Evolutionary conservation across 2,329 filamentous ascomycete species (phyloP).

Genomic region (Penicillium sclerotigenum): DNA sequence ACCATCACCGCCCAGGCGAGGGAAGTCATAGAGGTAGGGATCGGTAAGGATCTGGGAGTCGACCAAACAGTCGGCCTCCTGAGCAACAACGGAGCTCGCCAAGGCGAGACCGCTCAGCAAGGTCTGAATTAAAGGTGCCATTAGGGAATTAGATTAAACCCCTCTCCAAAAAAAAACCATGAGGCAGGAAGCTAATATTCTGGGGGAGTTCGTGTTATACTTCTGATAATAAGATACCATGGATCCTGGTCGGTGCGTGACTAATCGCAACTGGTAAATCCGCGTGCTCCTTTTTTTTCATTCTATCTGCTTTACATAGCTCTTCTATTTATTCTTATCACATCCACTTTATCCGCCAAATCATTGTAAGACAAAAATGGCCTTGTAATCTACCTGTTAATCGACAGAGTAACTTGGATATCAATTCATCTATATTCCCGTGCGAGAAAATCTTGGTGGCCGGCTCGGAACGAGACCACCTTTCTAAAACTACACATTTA

Average conservation of each 20-base stretch:
- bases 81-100: conserved; percentile 18
- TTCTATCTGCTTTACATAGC: background rate
- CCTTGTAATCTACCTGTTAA: background rate
- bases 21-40: conserved; percentile 39
- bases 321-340: no score
- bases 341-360: background rate
- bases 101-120: conserved; percentile 23
- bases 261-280: background rate
- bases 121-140: conserved; percentile 19
- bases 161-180: conserved; percentile 19
- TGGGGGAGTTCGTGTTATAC: conserved; percentile 11
- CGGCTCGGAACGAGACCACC: background rate
- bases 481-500: conserved; percentile 10
- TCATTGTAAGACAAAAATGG: background rate
- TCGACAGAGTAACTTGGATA: no score
- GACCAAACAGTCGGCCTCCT: conserved; percentile 25
- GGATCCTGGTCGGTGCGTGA: background rate
- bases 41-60: conserved; percentile 34
- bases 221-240: background rate
- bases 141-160: conserved; percentile 7
- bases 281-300: background rate
- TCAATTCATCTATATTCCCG: background rate
- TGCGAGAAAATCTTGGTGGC: background rate
- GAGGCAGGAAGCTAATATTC: conserved; percentile 14
- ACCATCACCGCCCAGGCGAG: conserved; percentile 33